Conservation (phyloP, 140 eudicot genomes). For the Oenanthe javanica region DNA sequence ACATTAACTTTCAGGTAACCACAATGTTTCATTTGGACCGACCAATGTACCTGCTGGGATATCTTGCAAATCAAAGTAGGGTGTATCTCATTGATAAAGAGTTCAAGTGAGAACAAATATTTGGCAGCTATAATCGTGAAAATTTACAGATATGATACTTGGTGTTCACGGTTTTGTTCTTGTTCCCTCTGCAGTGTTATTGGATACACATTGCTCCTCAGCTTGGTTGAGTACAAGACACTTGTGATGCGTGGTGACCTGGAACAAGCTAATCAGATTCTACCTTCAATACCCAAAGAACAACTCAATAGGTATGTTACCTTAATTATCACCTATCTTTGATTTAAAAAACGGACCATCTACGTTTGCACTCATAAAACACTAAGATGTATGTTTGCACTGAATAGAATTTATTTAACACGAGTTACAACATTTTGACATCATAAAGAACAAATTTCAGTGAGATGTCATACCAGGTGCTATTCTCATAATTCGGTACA, state of each 20-base stretch:
- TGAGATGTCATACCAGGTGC: not conserved
- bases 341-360: not conserved
- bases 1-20: constrained; percentile 55
- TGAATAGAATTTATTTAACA: not conserved
- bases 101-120: constrained; percentile 66
- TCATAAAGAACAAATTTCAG: not conserved
- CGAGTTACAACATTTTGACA: not conserved
- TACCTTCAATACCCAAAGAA: constrained; percentile 89
- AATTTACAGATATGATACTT: constrained; percentile 3
- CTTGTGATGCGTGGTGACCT: constrained; percentile 98
- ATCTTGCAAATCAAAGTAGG: constrained; percentile 91
- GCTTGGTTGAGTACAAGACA: constrained; percentile 96
- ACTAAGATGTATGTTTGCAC: not conserved
- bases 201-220: constrained; percentile 87
- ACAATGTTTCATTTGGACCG: constrained; percentile 99
- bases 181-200: constrained; percentile 53
- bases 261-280: constrained; percentile 74
- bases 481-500: not conserved
- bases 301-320: constrained; percentile 77
- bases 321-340: not conserved
- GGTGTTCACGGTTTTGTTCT: constrained; percentile 14
- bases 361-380: not conserved
- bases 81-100: constrained; percentile 95
- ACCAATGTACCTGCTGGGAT: constrained; percentile 96
- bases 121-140: constrained; percentile 7